A percentile compares a stretch with the other conserved stretches of the same genome.
Conservation (phyloP, 495 filamentous ascomycete species). For the Penicillium macrosclerotiorum region DNA sequence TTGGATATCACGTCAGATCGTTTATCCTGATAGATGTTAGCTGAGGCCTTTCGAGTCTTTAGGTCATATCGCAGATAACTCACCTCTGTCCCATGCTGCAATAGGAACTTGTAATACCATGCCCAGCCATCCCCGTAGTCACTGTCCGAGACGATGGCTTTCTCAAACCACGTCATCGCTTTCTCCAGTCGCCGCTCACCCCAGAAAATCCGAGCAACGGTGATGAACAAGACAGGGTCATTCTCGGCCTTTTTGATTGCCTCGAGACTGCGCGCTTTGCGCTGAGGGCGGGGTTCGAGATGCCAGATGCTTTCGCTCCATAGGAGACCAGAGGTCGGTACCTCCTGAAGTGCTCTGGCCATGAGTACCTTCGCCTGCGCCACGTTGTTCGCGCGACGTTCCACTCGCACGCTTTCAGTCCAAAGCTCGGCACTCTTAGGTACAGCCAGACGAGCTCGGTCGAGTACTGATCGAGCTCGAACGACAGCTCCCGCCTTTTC, state of each 20-base stretch:
- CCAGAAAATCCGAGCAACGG: slow-evolving; percentile 75
- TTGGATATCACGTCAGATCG: slow-evolving; percentile 72
- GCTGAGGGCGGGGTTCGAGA: slow-evolving; percentile 85
- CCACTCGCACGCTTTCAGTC: slow-evolving; percentile 87
- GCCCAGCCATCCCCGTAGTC: slow-evolving; percentile 94
- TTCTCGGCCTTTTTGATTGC: slow-evolving; percentile 96
- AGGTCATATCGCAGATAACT: slow-evolving; percentile 11
- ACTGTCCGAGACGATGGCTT: slow-evolving; percentile 80
- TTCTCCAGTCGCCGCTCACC: slow-evolving; percentile 80
- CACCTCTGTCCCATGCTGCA: slow-evolving; percentile 81
- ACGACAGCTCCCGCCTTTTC: slow-evolving; percentile 81
- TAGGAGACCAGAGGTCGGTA: slow-evolving; percentile 82
- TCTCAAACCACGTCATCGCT: slow-evolving; percentile 94
- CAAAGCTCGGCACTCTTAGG: slow-evolving; percentile 84
- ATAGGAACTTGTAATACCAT: slow-evolving; percentile 93
- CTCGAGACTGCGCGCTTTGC: slow-evolving; percentile 84
- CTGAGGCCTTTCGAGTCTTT: not conserved
- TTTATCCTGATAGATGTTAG: slow-evolving; percentile 63
- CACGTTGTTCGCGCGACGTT: slow-evolving; percentile 82
- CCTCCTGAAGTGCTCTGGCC: slow-evolving; percentile 88
- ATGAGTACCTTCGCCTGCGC: slow-evolving; percentile 84
- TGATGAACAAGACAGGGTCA: slow-evolving; percentile 79
- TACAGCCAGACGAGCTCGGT: slow-evolving; percentile 80
- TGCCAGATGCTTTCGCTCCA: slow-evolving; percentile 95
- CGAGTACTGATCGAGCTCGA: slow-evolving; percentile 88